Base-by-base conservation (phyloP, 2,329 filamentous ascomycete genomes). In the Phialophora verrucosa region DNA sequence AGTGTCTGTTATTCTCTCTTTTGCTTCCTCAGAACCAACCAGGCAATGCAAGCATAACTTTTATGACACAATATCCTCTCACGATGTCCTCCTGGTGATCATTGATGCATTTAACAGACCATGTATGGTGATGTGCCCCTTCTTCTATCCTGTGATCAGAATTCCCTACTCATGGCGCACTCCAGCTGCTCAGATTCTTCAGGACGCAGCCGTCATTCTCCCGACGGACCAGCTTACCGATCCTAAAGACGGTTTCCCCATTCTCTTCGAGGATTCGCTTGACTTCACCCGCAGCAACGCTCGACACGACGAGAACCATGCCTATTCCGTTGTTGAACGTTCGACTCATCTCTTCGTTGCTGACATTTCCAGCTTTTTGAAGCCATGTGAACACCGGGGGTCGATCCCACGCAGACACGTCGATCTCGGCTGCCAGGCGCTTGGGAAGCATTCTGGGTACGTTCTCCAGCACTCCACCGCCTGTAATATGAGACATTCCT, bases 241-340 rank as follows among this genome's bases (percentile, higher is more conserved):
- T 88, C 29, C 81, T 84, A 76, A 86, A 92, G 3, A 96, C 92
- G 65, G 82, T 89, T 83, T 97, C 93, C 17, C 91, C 91, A 54
- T 86, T 83, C 29, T 81, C 82, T 74, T 88, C 83, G 25, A 97
- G 81, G 53, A 86, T 81, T 60, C 82, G 78, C 23, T 82, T 82
- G 1, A 91, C 88, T 44, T 83, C 82, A 5, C 86, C 83, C 1
- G 84, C 91, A 71, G 90, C 85, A 38, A 81, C 84, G 63, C 85
- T 82, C 31, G 85, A 86, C 2, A 97, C 92, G 4, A 93, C 92
- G 32, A 93, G 83, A 5, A 97, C 91, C 93, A 99, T 98, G 55
- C 95, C 95, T 53, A 99, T 82, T 59, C 95, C 95, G 7, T 90
- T 93, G 82, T 99, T 99, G 85, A 97, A 98, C 1, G 93, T 95